Evolutionary conservation across 2,329 filamentous ascomycete species (phyloP).

Genomic region (Endothia cerciana): DNA sequence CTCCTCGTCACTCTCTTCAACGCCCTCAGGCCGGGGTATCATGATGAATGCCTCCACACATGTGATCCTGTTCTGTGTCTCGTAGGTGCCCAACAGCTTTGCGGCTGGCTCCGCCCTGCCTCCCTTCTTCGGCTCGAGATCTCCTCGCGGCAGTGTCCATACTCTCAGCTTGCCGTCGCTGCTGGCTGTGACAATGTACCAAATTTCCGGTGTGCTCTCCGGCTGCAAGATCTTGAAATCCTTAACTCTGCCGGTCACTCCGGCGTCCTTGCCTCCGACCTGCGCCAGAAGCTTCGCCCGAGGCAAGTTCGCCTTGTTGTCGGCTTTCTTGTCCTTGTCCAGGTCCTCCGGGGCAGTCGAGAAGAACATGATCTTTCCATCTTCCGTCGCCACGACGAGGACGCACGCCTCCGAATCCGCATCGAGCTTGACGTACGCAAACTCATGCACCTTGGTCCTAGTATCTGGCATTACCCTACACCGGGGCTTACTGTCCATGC

Average conservation of each 20-base stretch:
- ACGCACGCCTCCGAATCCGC: constrained; percentile 55
- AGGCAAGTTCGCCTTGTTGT: constrained; percentile 41
- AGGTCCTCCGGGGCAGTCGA: constrained; percentile 63
- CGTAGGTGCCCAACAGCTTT: constrained; percentile 73
- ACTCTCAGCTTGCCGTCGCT: constrained; percentile 86
- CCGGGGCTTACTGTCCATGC: constrained; percentile 82
- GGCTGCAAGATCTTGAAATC: constrained; percentile 73
- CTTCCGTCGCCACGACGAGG: constrained; percentile 83
- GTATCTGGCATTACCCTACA: constrained; percentile 72
- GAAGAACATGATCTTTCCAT: constrained; percentile 85
- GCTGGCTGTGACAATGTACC: constrained; percentile 71
- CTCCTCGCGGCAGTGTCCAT: constrained; percentile 63
- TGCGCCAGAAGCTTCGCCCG: constrained; percentile 73
- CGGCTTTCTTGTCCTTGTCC: constrained; percentile 36
- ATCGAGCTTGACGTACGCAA: constrained; percentile 68
- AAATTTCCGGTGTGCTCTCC: constrained; percentile 46
- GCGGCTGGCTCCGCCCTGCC: constrained; percentile 54
- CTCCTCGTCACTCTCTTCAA: constrained; percentile 62
- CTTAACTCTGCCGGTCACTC: constrained; percentile 77
- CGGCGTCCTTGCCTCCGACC: constrained; percentile 73
- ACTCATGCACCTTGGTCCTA: constrained; percentile 80
- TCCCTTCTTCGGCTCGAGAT: constrained; percentile 42
- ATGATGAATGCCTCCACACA: constrained; percentile 87
- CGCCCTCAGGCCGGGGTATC: constrained; percentile 67
- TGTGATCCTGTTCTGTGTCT: constrained; percentile 87